Percentiles rank a stretch among this genome's conserved stretches.
Conservation (phyloP, 768 basidiomycete species). For the Auriscalpium vulgare region DNA sequence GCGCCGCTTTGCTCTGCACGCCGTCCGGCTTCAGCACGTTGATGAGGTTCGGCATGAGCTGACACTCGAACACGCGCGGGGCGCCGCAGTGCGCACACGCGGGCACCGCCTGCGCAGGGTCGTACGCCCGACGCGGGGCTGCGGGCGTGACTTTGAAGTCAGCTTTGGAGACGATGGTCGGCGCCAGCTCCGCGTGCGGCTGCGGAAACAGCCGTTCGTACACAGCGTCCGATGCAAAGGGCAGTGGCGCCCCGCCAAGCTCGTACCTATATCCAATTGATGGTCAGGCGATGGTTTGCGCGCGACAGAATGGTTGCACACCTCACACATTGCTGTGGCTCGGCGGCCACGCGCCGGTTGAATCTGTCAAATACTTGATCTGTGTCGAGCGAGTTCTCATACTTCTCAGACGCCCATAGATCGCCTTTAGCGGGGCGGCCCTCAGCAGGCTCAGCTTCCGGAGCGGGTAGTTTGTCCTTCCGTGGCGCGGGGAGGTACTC, state of each 20-base stretch:
- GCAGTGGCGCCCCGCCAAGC: constrained; percentile 74
- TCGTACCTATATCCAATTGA: constrained; percentile 57
- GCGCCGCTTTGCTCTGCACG: constrained; percentile 19
- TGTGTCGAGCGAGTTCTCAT: constrained; percentile 71
- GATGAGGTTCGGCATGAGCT: constrained; percentile 92
- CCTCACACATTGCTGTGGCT: constrained; percentile 85
- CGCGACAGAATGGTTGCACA: constrained; percentile 28
- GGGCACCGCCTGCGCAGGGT: constrained; percentile 41
- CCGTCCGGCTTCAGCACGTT: constrained; percentile 48
- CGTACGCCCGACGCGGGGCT: constrained; percentile 42
- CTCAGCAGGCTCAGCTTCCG: constrained; percentile 35
- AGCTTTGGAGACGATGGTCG: constrained; percentile 49
- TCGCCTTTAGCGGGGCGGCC: constrained; percentile 30
- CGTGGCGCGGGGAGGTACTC: constrained; percentile 64
- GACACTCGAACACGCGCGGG: constrained; percentile 79
- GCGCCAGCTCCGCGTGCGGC: constrained; percentile 30
- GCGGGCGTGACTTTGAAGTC: constrained; percentile 47
- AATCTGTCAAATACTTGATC: constrained; percentile 88
- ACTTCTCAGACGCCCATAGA: constrained; percentile 62
- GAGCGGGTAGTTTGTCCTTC: constrained; percentile 28
- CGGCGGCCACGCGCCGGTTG: constrained; percentile 56
- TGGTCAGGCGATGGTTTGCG: not conserved
- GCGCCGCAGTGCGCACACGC: constrained; percentile 61
- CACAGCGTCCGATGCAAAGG: constrained; percentile 72
- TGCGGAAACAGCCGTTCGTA: constrained; percentile 70